Base-by-base conservation (phyloP, 441 rosid species). In the Aquilaria agallochum region DNA sequence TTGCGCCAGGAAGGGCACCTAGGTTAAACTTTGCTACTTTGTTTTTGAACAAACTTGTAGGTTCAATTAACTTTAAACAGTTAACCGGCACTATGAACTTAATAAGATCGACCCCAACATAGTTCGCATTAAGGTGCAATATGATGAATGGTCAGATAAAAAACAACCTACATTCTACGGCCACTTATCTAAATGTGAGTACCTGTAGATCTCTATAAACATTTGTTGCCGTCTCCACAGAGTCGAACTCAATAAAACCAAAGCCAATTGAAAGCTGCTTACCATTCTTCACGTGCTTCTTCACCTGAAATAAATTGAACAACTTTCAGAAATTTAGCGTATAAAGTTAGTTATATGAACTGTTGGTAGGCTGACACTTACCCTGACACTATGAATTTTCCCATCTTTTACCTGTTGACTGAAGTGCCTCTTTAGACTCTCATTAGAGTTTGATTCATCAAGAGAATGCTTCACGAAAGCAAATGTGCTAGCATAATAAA, bases 241-340 rank as follows among this genome's bases (percentile, higher is more conserved):
- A 82, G 72, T 94, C 96, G 56, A 94, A 87, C 76, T 91, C 96
- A 40, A 89, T 53, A 78, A 94, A 91, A 71, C 99, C 99, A 79
- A 84, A 91, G 59, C 99, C 99, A 75, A 78, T 80, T 6, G 99
- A 94, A 20, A 93, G 77, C 66, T 72, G 75, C 80, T 89, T 91
- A 59, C 94, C 96, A 62, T 84, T 83, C 75, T 87, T 94, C 71
- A 75, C 27, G 74, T 91, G 99, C 75, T 78, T 87, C 78, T 81
- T 88, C 72, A 93, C 75, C 98, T 93, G 89, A 36, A 36, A 36
- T 36, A 36, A 36, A 36, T 8, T 36, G 42, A 36, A 36, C 27
- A 20, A 20, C 42, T 36, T 36, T 36, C 7, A 36, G 27, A 36
- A 4, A 36, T 36, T 36, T 36, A 8, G 42, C 42, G 7, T 36